A percentile compares a stretch with the other conserved stretches of the same genome.
phyloP scores from a whole-genome alignment of 2,329 filamentous ascomycete species.

The Botrytis aclada region DNA sequence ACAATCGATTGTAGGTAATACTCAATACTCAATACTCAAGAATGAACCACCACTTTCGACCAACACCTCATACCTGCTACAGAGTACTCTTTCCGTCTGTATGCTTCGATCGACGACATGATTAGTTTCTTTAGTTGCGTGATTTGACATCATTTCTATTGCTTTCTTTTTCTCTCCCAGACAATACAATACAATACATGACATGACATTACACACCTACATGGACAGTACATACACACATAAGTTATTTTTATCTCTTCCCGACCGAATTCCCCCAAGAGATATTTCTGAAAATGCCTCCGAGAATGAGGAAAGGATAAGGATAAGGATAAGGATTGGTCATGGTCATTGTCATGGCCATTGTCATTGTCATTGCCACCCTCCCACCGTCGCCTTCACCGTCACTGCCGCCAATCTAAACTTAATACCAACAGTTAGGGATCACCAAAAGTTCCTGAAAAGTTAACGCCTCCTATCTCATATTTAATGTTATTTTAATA shows the following conservation, averaged over 20 bases:
- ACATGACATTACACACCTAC: background rate
- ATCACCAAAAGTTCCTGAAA: background rate
- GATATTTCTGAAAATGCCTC: background rate
- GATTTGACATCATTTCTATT: background rate
- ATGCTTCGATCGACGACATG: background rate
- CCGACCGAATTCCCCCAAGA: background rate
- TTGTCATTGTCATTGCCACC: too few species aligned
- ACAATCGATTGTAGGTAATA: too few species aligned
- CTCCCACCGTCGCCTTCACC: background rate
- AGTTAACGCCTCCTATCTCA: conserved; percentile 12
- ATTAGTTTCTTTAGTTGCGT: background rate
- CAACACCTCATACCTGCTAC: background rate
- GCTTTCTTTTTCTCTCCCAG: background rate
- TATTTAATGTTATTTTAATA: background rate
- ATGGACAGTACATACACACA: background rate
- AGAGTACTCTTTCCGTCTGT: background rate
- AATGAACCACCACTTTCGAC: background rate
- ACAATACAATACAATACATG: background rate
- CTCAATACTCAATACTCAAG: background rate
- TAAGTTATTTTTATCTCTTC: background rate
- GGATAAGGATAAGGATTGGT: background rate
- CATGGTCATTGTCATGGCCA: too few species aligned
- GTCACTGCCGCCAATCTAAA: background rate
- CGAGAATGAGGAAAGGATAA: background rate
- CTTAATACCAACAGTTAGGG: background rate